A percentile compares a stretch with the other conserved stretches of the same genome.
phyloP scores from a whole-genome alignment of 2,329 filamentous ascomycete genomes.

The Aspergillus tubingensis region DNA sequence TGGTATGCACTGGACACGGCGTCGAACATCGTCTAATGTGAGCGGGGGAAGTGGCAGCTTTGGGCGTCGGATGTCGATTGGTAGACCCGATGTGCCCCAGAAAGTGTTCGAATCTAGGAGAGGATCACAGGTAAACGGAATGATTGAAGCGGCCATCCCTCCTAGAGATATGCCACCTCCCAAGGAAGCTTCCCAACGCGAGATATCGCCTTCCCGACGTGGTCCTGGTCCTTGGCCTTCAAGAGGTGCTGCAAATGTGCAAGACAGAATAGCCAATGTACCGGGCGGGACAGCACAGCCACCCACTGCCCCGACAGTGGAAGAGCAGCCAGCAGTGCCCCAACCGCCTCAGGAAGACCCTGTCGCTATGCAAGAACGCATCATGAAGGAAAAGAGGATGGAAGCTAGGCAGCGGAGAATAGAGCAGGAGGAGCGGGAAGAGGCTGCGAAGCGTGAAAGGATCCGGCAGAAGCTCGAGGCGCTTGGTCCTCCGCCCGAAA shows the following conservation, averaged over 20 bases:
- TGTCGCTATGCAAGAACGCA: conserved; percentile 58
- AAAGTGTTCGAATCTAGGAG: conserved; percentile 43
- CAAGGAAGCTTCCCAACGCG: conserved; percentile 26
- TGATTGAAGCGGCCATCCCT: conserved; percentile 35
- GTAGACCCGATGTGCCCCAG: conserved; percentile 48
- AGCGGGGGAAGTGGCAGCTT: conserved; percentile 79
- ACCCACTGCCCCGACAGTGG: conserved; percentile 16
- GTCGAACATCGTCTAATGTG: conserved; percentile 86
- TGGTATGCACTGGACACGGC: conserved; percentile 65
- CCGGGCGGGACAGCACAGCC: conserved; percentile 23
- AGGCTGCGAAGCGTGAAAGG: conserved; percentile 59
- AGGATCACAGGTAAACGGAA: conserved; percentile 42
- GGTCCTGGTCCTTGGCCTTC: conserved; percentile 32
- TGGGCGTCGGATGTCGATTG: conserved; percentile 63
- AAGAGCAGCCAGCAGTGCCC: conserved; percentile 20
- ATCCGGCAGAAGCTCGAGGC: conserved; percentile 59
- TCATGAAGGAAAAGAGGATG: conserved; percentile 63
- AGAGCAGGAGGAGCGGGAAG: conserved; percentile 58
- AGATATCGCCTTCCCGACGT: conserved; percentile 31
- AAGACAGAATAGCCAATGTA: conserved; percentile 28
- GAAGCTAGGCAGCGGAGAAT: conserved; percentile 56
- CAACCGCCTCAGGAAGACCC: conserved; percentile 40
- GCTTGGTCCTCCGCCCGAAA: conserved; percentile 50
- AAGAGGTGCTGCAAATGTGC: conserved; percentile 30
- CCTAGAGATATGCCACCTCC: conserved; percentile 27